Evolutionary conservation across 352 stramenopile species (phyloP).

Genomic region (Hyphochytrium catenoides): DNA sequence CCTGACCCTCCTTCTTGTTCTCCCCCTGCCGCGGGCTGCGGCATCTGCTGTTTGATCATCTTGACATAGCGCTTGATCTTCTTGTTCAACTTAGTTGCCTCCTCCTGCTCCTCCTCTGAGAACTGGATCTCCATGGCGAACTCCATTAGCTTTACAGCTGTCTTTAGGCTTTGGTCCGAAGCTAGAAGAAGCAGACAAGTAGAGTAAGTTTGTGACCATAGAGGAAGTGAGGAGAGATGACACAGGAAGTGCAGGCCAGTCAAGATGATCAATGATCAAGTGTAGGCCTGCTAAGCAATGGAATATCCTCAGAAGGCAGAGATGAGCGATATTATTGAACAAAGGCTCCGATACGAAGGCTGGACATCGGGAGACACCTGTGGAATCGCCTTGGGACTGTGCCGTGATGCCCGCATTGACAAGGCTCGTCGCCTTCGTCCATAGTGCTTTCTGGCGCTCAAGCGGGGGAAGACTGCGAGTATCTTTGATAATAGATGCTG

Average conservation of each 20-base stretch:
- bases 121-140: slow-evolving; percentile 45
- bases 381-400: slow-evolving; percentile 31
- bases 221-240: no score
- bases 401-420: slow-evolving; percentile 48
- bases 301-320: no score
- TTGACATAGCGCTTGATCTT: slow-evolving; percentile 65
- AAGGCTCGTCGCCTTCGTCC: slow-evolving; percentile 45
- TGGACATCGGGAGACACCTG: slow-evolving; percentile 17
- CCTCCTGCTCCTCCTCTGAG: slow-evolving; percentile 37
- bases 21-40: slow-evolving; percentile 17
- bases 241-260: no score
- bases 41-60: slow-evolving; percentile 51
- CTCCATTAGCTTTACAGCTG: slow-evolving; percentile 45
- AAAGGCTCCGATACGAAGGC: no score
- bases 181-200: no score
- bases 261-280: no score
- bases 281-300: no score
- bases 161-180: slow-evolving; percentile 33
- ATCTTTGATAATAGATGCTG: no score
- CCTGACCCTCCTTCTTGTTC: no score
- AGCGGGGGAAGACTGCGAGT: no score
- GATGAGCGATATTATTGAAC: no score
- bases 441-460: slow-evolving; percentile 39
- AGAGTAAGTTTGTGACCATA: no score
- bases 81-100: slow-evolving; percentile 34